Evolutionary conservation across 2,329 filamentous ascomycete genomes (phyloP).

Genomic region (Epichloe aotearoae): DNA sequence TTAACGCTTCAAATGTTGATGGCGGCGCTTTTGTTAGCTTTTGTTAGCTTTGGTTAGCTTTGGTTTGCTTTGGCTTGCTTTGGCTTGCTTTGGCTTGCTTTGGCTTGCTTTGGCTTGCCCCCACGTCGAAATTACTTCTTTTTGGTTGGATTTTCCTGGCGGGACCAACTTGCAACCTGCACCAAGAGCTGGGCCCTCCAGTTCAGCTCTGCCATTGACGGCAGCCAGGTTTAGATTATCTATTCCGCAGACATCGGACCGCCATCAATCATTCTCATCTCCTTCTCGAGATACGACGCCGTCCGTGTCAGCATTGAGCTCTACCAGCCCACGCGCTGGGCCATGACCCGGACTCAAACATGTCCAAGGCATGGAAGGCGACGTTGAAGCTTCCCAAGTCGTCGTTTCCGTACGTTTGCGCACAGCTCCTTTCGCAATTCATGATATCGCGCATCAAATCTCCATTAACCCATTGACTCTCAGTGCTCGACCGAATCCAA

Average conservation of each 20-base stretch:
- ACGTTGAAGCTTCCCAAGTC: slow-evolving; percentile 66
- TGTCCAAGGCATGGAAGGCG: slow-evolving; percentile 54
- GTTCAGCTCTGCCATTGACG: too few relatives aligned
- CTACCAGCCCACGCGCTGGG: slow-evolving; percentile 5
- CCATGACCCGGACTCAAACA: slow-evolving; percentile 18
- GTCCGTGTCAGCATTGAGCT: background rate
- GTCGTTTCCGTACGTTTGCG: slow-evolving; percentile 49
- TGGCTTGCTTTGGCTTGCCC: background rate
- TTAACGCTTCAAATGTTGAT: background rate
- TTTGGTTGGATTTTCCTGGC: background rate
- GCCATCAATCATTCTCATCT: too few relatives aligned
- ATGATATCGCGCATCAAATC: background rate
- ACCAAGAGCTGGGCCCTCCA: too few relatives aligned
- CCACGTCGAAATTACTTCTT: background rate
- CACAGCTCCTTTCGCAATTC: background rate
- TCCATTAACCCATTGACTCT: slow-evolving; percentile 3
- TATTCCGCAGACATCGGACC: too few relatives aligned
- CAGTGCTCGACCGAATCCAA: slow-evolving; percentile 39
- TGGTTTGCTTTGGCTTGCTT: background rate
- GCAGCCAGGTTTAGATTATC: too few relatives aligned
- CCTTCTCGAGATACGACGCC: too few relatives aligned
- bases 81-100: too few relatives aligned
- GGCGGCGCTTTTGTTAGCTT: background rate
- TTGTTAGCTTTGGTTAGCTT: too few relatives aligned
- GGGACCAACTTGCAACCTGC: too few relatives aligned